Base-by-base conservation (phyloP, 495 filamentous ascomycete genomes). In the Penicillium samsonianum region DNA sequence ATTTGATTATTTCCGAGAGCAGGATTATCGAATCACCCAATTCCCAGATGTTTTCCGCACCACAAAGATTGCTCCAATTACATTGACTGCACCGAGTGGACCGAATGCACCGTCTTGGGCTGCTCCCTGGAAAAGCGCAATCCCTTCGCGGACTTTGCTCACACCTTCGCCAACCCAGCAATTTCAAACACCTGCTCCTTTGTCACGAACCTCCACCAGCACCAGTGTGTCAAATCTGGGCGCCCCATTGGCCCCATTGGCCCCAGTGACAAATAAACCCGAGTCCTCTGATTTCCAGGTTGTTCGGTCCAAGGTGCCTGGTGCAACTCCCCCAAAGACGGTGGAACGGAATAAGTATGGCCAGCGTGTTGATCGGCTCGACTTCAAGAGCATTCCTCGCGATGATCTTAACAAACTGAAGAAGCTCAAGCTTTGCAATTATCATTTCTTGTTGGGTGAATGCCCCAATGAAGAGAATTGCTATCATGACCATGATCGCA, bases 351-450 rank as follows among this genome's bases (percentile, higher is more conserved):
- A 96, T 59, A 83, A 79, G 51, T 78, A 84, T 61, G 90, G 88
- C 62, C 90, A 90, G 65, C 82, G 90, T 49, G 82, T 89, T 56
- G 89, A 90, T 64, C 78, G 77, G 22, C 65, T 78, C 25, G 78
- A 80, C 25, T 69, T 78, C 56, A 76, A 77, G 56, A 75, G 71
- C 31, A 84, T 84, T 57, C 78, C 84, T 62, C 78, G 79, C 38
- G 78, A 84, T 26, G 83, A 87, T 35, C 71, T 87, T 48, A 79
- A 80, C 56, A 78, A 82, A 23, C 63, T 87, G 58, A 85, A 86
- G 67, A 83, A 81, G 62, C 74, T 90, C 62, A 94, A 95, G 65
- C 74, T 93, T 23, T 96, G 91, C 82, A 94, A 94, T 68, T 89
- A 90, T 59, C 84, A 92, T 69, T 93, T 86, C 69, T 76, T 96